Base-by-base conservation (phyloP, 768 basidiomycete genomes). In the Lepiota brunneoincarnata region DNA sequence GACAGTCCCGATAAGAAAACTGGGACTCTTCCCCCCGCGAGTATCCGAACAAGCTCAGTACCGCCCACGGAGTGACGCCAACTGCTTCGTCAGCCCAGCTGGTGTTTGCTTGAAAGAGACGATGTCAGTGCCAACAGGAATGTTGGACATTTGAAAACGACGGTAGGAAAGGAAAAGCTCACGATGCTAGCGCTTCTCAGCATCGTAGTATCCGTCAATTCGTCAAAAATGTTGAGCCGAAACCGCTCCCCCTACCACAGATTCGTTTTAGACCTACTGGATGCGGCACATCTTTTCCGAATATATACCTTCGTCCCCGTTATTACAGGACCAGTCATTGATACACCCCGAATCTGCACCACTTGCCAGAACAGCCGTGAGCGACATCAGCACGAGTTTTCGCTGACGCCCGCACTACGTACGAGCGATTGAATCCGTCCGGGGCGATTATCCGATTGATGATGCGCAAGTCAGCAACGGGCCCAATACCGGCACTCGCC, bases 111-210 rank as follows among this genome's bases (percentile, higher is more conserved):
- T 75, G 72, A 55, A 72, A 71, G 15, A 77, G 45, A 14, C 77
- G 75, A 55, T 76, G 73, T 75, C 75, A 77, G 53, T 76, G 75
- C 81, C 82, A n/a, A 42, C 2, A 42, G 20, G 35, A 14, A 58
- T 4, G 17, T 12, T 20, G 12, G 23, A 38, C 26, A 40, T 42
- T 14, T 17, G 26, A 10, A 11, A 12, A 9, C 14, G 44, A 18
- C 11, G 23, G n/a, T n/a, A 14, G 37, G 2, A 31, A 31, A 28
- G 35, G 23, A 14, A 40, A 31, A 15, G 59, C 77, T 56, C 40
- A 82, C 82, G 28, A 84, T 75, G 28, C 74, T 78, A 9, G 83
- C 83, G 4, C 65, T 68, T 38, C 70, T 72, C 26, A 74, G 56
- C 82, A 84, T 81, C 0, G 75, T 67, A 1, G 71, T 69, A 41